A percentile compares a stretch with the other conserved stretches of the same genome.
Conservation (phyloP, 2,329 filamentous ascomycete genomes). For the Dactylellina sp. region DNA sequence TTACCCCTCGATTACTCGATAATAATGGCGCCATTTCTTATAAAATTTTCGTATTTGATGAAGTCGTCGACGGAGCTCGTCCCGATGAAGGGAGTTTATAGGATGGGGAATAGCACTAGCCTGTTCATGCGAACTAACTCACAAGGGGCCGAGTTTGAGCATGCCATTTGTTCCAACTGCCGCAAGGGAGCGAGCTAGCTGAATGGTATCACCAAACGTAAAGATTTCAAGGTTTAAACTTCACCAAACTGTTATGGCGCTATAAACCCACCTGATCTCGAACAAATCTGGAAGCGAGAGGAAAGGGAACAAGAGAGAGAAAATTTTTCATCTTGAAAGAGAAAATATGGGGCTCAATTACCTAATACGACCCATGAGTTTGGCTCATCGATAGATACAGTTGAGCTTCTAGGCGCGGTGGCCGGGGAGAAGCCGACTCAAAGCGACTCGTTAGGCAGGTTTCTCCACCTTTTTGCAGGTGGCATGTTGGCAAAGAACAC, state of each 20-base stretch:
- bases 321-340: conserved; percentile 24
- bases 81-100: not conserved
- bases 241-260: conserved; percentile 22
- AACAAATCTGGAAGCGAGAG: conserved; percentile 36
- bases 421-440: conserved; percentile 54
- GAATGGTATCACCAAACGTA: not conserved
- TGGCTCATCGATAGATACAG: not conserved
- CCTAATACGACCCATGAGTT: conserved; percentile 41
- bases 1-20: conserved; percentile 56
- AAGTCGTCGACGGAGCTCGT: conserved; percentile 10
- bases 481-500: no score
- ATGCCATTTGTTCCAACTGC: conserved; percentile 4
- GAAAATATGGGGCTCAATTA: conserved; percentile 38
- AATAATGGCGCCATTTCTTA: conserved; percentile 45
- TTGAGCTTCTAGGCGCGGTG: conserved; percentile 14
- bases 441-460: conserved; percentile 24
- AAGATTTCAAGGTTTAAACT: conserved; percentile 9
- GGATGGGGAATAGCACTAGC: no score
- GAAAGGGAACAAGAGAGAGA: not conserved
- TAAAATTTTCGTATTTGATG: not conserved
- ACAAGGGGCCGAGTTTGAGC: conserved; percentile 20
- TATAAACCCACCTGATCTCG: conserved; percentile 20
- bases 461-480: conserved; percentile 7
- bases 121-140: conserved; percentile 3
- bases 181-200: not conserved